These are phyloP conservation scores for Nemania bipapillata DNA, from an alignment of 2,329 filamentous ascomycete genomes.

Conservation along the genomic window DNA sequence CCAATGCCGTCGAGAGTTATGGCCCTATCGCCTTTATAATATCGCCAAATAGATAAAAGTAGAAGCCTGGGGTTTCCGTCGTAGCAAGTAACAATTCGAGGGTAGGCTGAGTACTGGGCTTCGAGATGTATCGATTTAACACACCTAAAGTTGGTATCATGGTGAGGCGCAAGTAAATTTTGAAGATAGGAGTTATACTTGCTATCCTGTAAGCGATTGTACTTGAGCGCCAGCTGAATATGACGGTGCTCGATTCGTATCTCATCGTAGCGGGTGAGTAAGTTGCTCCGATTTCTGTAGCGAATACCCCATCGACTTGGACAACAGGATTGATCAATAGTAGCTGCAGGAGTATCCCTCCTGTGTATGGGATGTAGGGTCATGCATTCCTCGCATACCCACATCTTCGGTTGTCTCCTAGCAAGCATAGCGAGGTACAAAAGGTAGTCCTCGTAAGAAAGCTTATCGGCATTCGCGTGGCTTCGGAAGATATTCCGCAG, in stretches of 20 bases:
- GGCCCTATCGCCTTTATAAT: background rate
- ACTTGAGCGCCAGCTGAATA: conserved; percentile 22
- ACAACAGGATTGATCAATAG: too few relatives aligned
- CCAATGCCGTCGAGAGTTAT: background rate
- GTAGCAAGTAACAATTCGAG: background rate
- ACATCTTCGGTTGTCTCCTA: too few relatives aligned
- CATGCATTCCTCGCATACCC: too few relatives aligned
- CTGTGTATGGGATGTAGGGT: too few relatives aligned
- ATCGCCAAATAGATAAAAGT: conserved; percentile 21
- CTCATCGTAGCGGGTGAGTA: background rate
- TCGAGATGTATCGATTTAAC: background rate
- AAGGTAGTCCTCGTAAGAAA: too few relatives aligned
- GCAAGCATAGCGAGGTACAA: too few relatives aligned
- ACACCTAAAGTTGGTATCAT: too few relatives aligned
- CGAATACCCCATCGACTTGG: too few relatives aligned
- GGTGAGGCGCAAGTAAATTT: background rate
- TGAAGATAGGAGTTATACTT: conserved; percentile 11
- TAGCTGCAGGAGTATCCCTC: too few relatives aligned
- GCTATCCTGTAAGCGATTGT: background rate
- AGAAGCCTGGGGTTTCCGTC: conserved; percentile 18
- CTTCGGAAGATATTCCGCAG: too few relatives aligned
- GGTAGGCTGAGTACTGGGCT: conserved; percentile 8
- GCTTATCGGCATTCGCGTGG: too few relatives aligned
- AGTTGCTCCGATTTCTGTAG: too few relatives aligned
- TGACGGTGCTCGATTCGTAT: conserved; percentile 11